These are phyloP conservation scores for Malassezia dermatis DNA, from an alignment of 1,284 basidiomycete species.

Conservation along the genomic window DNA sequence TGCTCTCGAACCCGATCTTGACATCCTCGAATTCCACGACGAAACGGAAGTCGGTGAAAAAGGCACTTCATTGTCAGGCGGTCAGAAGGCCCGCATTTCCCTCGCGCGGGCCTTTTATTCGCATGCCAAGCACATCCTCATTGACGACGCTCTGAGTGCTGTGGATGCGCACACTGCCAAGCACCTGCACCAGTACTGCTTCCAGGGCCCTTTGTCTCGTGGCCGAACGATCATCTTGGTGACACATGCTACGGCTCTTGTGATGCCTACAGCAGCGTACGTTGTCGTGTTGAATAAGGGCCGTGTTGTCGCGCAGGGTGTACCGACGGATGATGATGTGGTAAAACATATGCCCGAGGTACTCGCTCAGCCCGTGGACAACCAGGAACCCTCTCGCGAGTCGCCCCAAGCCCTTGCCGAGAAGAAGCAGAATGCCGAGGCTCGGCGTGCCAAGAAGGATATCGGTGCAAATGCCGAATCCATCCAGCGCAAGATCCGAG, in stretches of 20 bases:
- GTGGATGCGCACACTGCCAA: constrained; percentile 50
- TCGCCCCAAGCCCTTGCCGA: background rate
- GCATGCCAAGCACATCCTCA: constrained; percentile 13
- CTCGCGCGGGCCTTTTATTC: constrained; percentile 26
- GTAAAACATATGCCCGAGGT: constrained; percentile 27
- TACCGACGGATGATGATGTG: constrained; percentile 50
- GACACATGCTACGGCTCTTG: constrained; percentile 71
- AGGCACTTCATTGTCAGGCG: constrained; percentile 34
- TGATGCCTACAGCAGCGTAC: constrained; percentile 60
- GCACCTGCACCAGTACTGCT: constrained; percentile 59
- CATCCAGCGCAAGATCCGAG: constrained; percentile 32
- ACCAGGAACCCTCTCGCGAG: background rate
- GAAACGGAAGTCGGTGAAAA: constrained; percentile 82
- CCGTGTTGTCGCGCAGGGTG: constrained; percentile 61
- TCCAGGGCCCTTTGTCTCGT: constrained; percentile 58
- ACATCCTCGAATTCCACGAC: constrained; percentile 61
- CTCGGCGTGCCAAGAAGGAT: constrained; percentile 31
- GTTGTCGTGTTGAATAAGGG: constrained; percentile 65
- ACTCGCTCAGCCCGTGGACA: constrained; percentile 26
- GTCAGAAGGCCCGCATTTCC: constrained; percentile 26
- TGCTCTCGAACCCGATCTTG: constrained; percentile 19
- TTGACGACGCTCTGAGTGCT: constrained; percentile 25
- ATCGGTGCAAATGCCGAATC: constrained; percentile 36
- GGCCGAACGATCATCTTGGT: constrained; percentile 68
- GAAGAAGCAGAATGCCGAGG: constrained; percentile 17